Evolutionary conservation across 805 yeast genomes (phyloP).

Genomic region (Metschnikowia vanudenii): DNA sequence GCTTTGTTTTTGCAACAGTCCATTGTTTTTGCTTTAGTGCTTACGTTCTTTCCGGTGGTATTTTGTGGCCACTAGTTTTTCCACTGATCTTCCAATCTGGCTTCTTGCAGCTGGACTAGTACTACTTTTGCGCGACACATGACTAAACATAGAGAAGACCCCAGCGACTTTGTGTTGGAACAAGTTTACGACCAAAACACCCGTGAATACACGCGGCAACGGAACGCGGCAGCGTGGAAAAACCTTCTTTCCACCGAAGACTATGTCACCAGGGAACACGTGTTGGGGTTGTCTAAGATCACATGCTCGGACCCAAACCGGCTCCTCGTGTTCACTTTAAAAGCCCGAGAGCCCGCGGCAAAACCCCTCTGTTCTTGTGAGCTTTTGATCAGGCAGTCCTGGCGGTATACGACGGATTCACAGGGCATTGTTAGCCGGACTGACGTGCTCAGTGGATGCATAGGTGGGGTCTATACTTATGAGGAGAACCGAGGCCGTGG

Average conservation of each 20-base stretch:
- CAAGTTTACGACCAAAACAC: conserved; percentile 24
- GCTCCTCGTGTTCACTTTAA: conserved; percentile 28
- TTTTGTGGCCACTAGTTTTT: too few relatives aligned
- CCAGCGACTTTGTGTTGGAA: conserved; percentile 17
- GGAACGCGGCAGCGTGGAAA: conserved; percentile 38
- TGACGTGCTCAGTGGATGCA: conserved; percentile 32
- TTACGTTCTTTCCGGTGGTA: too few relatives aligned
- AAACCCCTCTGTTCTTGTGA: conserved; percentile 35
- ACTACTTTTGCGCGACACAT: not conserved
- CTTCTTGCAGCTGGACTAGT: too few relatives aligned
- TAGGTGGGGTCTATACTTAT: conserved; percentile 43
- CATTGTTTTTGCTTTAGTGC: too few relatives aligned
- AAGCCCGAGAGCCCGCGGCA: conserved; percentile 20
- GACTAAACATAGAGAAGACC: conserved; percentile 9
- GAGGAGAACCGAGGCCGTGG: conserved; percentile 39
- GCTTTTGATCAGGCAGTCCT: conserved; percentile 31
- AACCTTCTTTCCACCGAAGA: conserved; percentile 33
- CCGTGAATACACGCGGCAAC: conserved; percentile 33
- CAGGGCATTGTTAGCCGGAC: conserved; percentile 18
- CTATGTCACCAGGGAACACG: conserved; percentile 35
- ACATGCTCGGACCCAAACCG: conserved; percentile 19
- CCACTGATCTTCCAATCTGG: too few relatives aligned
- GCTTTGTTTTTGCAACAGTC: too few relatives aligned
- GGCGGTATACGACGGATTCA: conserved; percentile 22
- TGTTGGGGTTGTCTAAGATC: conserved; percentile 27